These are phyloP conservation scores for Podaxis rugospora DNA, from an alignment of 768 basidiomycete species.

Conservation along the genomic window DNA sequence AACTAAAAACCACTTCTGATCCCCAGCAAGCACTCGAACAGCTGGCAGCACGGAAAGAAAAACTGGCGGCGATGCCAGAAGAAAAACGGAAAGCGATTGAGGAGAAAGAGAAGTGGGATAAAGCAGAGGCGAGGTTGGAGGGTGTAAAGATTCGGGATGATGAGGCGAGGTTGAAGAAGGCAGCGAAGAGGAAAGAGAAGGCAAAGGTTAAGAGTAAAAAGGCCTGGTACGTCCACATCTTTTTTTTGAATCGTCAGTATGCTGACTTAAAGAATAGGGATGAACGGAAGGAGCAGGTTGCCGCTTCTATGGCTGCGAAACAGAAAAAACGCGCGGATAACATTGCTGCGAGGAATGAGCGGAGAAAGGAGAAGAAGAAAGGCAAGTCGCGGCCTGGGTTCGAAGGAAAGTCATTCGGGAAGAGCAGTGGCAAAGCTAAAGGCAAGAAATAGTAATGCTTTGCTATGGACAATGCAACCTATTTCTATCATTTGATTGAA, in stretches of 20 bases:
- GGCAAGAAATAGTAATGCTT: conserved; percentile 1
- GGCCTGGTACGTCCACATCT: conserved; percentile 59
- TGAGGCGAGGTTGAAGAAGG: conserved; percentile 83
- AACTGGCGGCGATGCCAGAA: conserved; percentile 70
- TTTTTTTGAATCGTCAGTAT: neutral
- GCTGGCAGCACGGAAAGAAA: conserved; percentile 71
- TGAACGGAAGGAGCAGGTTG: conserved; percentile 77
- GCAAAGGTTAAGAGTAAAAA: conserved; percentile 81
- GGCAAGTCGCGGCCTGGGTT: conserved; percentile 77
- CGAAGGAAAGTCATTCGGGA: conserved; percentile 56
- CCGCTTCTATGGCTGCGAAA: conserved; percentile 72
- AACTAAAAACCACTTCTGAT: conserved; percentile 70
- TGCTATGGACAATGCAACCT: neutral
- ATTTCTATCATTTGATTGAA: neutral
- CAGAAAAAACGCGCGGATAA: conserved; percentile 93
- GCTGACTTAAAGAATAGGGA: conserved; percentile 47
- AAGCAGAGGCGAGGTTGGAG: conserved; percentile 82
- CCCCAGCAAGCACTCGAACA: conserved; percentile 84
- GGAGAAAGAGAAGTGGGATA: conserved; percentile 86
- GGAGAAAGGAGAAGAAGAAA: conserved; percentile 65
- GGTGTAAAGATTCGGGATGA: conserved; percentile 93
- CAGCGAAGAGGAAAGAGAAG: conserved; percentile 89
- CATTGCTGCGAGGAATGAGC: conserved; percentile 80
- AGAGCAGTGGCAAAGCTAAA: conserved; percentile 2
- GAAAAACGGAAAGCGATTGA: conserved; percentile 79